phyloP scores from a whole-genome alignment of 495 filamentous ascomycete species.

The Cladorrhinum samala region DNA sequence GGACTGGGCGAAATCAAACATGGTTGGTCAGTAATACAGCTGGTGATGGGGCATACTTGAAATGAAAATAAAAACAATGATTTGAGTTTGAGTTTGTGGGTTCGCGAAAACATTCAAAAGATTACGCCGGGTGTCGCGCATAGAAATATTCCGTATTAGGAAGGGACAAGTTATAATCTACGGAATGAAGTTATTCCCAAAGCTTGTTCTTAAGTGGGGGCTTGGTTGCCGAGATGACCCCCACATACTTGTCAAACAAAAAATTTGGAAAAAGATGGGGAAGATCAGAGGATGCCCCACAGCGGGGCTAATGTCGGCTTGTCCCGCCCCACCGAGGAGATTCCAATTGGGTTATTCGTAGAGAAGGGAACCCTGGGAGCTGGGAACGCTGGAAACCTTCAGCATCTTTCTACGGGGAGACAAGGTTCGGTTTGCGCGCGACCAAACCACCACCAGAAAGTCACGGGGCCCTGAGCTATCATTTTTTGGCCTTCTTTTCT shows the following conservation, averaged over 20 bases:
- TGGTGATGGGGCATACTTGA: no score
- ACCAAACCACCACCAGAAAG: no score
- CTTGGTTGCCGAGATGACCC: background rate
- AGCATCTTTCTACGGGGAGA: background rate
- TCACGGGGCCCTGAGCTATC: background rate
- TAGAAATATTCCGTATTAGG: background rate
- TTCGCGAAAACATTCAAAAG: background rate
- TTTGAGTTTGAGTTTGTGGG: background rate
- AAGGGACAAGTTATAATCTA: background rate
- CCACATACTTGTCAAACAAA: background rate
- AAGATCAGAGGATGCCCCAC: background rate
- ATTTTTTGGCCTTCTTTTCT: no score
- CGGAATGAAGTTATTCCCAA: slow-evolving; percentile 1
- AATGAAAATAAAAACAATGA: background rate
- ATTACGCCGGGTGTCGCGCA: no score
- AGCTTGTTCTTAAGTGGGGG: background rate
- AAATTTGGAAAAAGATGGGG: background rate
- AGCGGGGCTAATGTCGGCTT: background rate
- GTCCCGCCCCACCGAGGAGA: background rate
- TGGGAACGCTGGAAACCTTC: background rate
- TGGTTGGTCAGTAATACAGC: no score
- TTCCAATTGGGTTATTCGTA: background rate
- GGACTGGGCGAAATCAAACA: no score
- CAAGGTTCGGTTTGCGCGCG: no score
- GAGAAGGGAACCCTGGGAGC: background rate